phyloP scores from a whole-genome alignment of 2,329 filamentous ascomycete species.

The Fusarium newnesense region DNA sequence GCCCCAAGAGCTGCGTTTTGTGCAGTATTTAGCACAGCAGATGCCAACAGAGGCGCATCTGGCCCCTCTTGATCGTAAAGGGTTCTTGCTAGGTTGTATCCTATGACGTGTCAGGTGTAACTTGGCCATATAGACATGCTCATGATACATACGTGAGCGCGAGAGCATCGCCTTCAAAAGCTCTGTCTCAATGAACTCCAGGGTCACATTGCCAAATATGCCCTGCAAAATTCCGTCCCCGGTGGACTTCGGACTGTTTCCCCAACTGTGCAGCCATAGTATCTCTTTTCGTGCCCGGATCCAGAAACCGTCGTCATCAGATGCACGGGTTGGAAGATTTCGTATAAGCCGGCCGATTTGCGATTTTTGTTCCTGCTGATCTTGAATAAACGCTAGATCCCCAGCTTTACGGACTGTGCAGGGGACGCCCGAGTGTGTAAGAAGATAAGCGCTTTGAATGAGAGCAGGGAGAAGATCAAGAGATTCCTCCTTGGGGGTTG shows the following conservation, averaged over 20 bases:
- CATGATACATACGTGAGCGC: slow-evolving; percentile 62
- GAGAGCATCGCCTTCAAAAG: slow-evolving; percentile 75
- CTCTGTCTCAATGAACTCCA: slow-evolving; percentile 73
- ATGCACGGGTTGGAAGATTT: slow-evolving; percentile 58
- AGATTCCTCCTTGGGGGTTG: slow-evolving; percentile 65
- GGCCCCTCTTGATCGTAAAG: slow-evolving; percentile 65
- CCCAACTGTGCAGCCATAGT: slow-evolving; percentile 81
- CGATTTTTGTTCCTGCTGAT: slow-evolving; percentile 71
- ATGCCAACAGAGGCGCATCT: slow-evolving; percentile 59
- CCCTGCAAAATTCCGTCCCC: slow-evolving; percentile 63
- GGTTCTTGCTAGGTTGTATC: slow-evolving; percentile 70
- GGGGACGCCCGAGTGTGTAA: slow-evolving; percentile 61
- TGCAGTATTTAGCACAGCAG: slow-evolving; percentile 68
- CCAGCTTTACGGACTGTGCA: slow-evolving; percentile 65
- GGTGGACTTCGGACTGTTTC: slow-evolving; percentile 53
- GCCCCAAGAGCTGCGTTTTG: slow-evolving; percentile 72
- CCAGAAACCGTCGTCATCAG: slow-evolving; percentile 73
- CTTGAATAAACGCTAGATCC: slow-evolving; percentile 72
- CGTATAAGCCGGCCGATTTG: slow-evolving; percentile 70
- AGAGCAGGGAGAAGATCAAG: slow-evolving; percentile 71
- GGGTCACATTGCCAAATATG: slow-evolving; percentile 69
- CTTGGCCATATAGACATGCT: too few relatives aligned
- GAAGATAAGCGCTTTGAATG: slow-evolving; percentile 68
- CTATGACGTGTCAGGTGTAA: slow-evolving; percentile 50
- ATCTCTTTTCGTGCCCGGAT: slow-evolving; percentile 69